phyloP scores from a whole-genome alignment of 257 asterid species.

The Solanum pinnatisectum region DNA sequence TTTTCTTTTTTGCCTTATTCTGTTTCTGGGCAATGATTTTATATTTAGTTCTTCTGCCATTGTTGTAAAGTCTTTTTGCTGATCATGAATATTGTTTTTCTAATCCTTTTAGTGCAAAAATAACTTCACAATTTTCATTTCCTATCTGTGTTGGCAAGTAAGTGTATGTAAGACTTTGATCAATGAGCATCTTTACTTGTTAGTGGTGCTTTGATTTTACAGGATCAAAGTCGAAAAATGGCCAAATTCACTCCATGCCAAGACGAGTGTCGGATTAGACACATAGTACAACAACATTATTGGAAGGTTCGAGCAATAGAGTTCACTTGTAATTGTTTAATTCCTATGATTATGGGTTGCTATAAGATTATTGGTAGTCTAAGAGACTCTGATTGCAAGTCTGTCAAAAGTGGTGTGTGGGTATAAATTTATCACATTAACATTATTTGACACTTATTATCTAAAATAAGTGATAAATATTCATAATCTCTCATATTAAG shows the following conservation, averaged over 20 bases:
- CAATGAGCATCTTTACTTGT: neutral
- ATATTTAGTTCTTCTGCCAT: neutral
- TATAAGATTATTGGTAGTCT: neutral
- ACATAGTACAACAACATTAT: neutral
- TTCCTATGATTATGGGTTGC: neutral
- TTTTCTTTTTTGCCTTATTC: neutral
- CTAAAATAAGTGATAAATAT: neutral
- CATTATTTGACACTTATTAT: neutral
- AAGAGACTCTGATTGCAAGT: neutral
- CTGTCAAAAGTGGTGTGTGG: neutral
- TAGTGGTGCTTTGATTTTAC: neutral
- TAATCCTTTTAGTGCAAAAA: neutral
- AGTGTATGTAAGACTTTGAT: neutral
- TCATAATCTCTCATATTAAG: neutral
- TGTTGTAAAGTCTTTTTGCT: neutral
- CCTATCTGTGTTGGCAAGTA: neutral
- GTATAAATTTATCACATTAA: too few relatives aligned
- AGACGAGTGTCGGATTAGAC: neutral
- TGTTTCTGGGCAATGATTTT: neutral
- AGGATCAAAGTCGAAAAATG: neutral
- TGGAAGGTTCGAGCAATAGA: neutral
- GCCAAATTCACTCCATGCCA: neutral
- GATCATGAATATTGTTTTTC: neutral
- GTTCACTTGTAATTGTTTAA: neutral
- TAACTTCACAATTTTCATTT: neutral